These are phyloP conservation scores for Pseudogymnoascus sp. DNA, from an alignment of 2,329 filamentous ascomycete genomes.

Conservation along the genomic window DNA sequence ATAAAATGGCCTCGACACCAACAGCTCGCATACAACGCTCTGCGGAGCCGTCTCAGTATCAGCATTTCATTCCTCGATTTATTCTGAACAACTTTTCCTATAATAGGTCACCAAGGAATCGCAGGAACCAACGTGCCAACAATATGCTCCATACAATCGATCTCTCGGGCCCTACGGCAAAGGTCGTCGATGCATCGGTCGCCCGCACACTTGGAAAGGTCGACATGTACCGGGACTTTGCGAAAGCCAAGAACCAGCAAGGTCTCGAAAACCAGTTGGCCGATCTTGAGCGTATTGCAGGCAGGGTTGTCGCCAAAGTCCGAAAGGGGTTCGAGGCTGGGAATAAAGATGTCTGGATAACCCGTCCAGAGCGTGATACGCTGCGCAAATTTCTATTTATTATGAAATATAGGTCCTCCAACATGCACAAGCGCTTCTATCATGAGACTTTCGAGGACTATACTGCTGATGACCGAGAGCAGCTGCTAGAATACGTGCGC, in stretches of 20 bases:
- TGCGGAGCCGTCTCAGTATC: constrained; percentile 22
- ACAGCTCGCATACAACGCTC: neutral
- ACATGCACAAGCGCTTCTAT: constrained; percentile 32
- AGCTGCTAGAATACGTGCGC: constrained; percentile 27
- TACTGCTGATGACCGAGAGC: constrained; percentile 21
- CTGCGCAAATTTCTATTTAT: constrained; percentile 41
- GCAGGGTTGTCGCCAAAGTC: constrained; percentile 19
- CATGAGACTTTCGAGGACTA: constrained; percentile 31
- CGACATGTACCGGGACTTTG: constrained; percentile 29
- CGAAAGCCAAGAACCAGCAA: constrained; percentile 19
- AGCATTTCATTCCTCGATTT: constrained; percentile 32
- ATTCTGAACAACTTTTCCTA: constrained; percentile 30
- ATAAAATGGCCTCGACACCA: neutral
- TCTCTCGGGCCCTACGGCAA: constrained; percentile 12
- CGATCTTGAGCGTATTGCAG: constrained; percentile 22
- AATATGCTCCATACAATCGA: constrained; percentile 22
- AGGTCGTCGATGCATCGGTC: constrained; percentile 18
- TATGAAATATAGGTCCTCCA: constrained; percentile 36
- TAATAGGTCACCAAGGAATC: constrained; percentile 2
- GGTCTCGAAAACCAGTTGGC: constrained; percentile 25
- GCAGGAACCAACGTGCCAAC: constrained; percentile 13
- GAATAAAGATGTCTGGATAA: constrained; percentile 24
- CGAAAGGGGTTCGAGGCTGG: constrained; percentile 19
- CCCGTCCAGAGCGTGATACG: constrained; percentile 29
- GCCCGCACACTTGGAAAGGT: constrained; percentile 23